phyloP scores from a whole-genome alignment of 2,329 filamentous ascomycete genomes.

The Knufia petricola region DNA sequence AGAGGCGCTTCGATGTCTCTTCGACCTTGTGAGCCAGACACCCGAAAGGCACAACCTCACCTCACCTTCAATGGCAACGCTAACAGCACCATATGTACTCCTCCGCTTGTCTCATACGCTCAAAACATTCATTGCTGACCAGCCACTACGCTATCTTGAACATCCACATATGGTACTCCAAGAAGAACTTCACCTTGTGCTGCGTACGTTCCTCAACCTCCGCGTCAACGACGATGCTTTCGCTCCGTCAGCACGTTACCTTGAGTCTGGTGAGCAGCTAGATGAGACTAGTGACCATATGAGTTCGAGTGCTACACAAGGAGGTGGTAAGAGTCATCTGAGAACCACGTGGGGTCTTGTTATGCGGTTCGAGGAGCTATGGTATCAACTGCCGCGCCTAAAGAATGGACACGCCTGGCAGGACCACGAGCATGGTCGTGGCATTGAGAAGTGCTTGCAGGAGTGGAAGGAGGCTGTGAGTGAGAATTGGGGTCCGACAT shows the following conservation, averaged over 20 bases:
- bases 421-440: constrained; percentile 15
- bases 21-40: constrained; percentile 47
- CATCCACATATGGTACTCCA: constrained; percentile 76
- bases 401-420: constrained; percentile 19
- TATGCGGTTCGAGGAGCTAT: constrained; percentile 51
- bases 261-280: constrained; percentile 2
- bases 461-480: constrained; percentile 14
- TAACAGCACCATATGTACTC: constrained; percentile 74
- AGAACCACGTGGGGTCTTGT: constrained; percentile 71
- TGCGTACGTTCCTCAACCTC: constrained; percentile 57
- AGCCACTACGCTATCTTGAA: constrained; percentile 78
- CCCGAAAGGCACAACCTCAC: neutral
- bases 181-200: constrained; percentile 64
- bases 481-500: constrained; percentile 14
- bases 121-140: constrained; percentile 81
- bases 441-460: constrained; percentile 15
- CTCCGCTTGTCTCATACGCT: constrained; percentile 70
- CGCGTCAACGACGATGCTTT: constrained; percentile 62
- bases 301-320: constrained; percentile 1
- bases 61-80: constrained; percentile 31
- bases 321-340: constrained; percentile 57
- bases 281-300: neutral
- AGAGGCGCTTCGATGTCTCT: constrained; percentile 69
- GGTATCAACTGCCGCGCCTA: constrained; percentile 25
- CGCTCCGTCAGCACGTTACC: constrained; percentile 33